Percentiles rank a stretch among this genome's conserved stretches.
phyloP scores from a whole-genome alignment of 1,284 basidiomycete genomes.

The Malassezia pachydermatis region DNA sequence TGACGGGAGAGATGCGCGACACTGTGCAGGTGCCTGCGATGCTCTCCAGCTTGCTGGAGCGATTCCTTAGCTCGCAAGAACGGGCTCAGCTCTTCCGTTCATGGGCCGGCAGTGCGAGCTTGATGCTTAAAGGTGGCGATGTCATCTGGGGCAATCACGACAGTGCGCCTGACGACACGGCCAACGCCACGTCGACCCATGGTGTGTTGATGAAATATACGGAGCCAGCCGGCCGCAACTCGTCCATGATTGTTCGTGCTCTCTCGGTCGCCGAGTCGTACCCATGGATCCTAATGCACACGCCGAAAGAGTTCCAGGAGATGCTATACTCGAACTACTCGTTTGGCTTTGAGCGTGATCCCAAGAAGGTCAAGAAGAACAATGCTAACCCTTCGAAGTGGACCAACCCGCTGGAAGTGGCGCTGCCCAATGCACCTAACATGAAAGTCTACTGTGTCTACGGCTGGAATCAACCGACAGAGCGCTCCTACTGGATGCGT shows the following conservation, averaged over 20 bases:
- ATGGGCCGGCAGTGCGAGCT: slow-evolving; percentile 81
- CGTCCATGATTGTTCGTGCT: slow-evolving; percentile 15
- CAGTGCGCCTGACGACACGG: slow-evolving; percentile 41
- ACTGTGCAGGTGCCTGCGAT: slow-evolving; percentile 84
- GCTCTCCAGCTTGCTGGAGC: slow-evolving; percentile 61
- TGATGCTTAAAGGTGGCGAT: slow-evolving; percentile 64
- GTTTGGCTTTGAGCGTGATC: slow-evolving; percentile 78
- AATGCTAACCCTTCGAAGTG: slow-evolving; percentile 53
- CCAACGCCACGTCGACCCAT: slow-evolving; percentile 47
- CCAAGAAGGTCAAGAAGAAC: slow-evolving; percentile 34
- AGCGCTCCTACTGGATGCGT: slow-evolving; percentile 53
- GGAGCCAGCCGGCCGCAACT: background rate
- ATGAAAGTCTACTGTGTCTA: slow-evolving; percentile 92
- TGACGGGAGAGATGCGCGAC: slow-evolving; percentile 79
- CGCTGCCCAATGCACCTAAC: slow-evolving; percentile 69
- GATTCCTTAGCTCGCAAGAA: slow-evolving; percentile 71
- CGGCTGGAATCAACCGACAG: slow-evolving; percentile 91
- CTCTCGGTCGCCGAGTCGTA: slow-evolving; percentile 68
- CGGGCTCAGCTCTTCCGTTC: slow-evolving; percentile 80
- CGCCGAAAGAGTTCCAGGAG: slow-evolving; percentile 66
- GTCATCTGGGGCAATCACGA: slow-evolving; percentile 71
- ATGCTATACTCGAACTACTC: slow-evolving; percentile 87
- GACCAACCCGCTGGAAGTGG: slow-evolving; percentile 85
- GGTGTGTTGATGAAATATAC: slow-evolving; percentile 57
- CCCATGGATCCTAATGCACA: slow-evolving; percentile 72